These are phyloP conservation scores for Jackrogersella minutella DNA, from an alignment of 495 filamentous ascomycete species.

Conservation along the genomic window DNA sequence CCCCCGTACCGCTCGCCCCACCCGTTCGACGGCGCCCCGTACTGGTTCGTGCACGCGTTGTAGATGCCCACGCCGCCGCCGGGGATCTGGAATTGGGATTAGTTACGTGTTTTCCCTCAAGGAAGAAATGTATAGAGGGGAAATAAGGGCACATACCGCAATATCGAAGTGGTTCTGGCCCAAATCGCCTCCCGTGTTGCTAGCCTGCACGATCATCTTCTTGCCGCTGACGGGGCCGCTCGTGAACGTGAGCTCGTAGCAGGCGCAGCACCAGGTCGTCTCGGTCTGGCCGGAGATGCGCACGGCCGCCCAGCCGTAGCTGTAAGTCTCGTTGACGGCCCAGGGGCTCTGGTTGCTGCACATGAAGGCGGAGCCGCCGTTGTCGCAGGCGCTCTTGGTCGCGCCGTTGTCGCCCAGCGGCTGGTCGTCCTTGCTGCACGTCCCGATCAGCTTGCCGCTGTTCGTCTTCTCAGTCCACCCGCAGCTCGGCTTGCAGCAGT, in stretches of 20 bases:
- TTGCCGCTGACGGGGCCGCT: conserved; percentile 62
- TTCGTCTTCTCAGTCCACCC: conserved; percentile 66
- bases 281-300: conserved; percentile 62
- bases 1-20: conserved; percentile 74
- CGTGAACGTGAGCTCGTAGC: conserved; percentile 73
- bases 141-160: conserved; percentile 46
- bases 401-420: conserved; percentile 59
- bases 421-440: conserved; percentile 65
- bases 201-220: conserved; percentile 73
- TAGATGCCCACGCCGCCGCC: conserved; percentile 71
- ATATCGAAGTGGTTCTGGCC: conserved; percentile 69
- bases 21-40: conserved; percentile 62
- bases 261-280: conserved; percentile 69
- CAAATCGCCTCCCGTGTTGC: conserved; percentile 70
- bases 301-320: conserved; percentile 73
- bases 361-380: conserved; percentile 66
- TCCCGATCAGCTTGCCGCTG: conserved; percentile 50
- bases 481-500: conserved; percentile 75
- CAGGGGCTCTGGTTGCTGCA: conserved; percentile 70
- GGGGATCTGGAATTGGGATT: no score
- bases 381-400: conserved; percentile 58
- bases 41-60: conserved; percentile 70
- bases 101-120: no score
- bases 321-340: conserved; percentile 63
- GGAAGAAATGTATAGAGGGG: no score